Evolutionary conservation across 2,329 filamentous ascomycete species (phyloP), one percentile per base, ranked within the genome.

Genomic region (Capronia coronata): DNA sequence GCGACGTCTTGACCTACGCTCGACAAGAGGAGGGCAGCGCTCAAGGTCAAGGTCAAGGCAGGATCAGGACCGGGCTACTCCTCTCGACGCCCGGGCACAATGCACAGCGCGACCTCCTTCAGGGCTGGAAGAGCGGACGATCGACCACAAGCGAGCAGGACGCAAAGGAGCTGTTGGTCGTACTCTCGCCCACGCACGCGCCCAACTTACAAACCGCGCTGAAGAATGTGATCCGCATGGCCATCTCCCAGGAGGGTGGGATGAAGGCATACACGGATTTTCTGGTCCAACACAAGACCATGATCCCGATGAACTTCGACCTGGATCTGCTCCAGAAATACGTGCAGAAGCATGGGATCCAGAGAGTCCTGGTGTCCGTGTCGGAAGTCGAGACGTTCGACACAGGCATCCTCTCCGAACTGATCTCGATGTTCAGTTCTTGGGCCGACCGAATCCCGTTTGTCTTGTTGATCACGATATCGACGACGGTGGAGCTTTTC

Each of bases 361-460:
- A 63, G 34, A 69, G 67, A 54, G 50, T 75, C 14, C 62, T 74
- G 6, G 55, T 75, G 14, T 69, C 66, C 11, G 65, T 75, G 27
- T 65, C 65, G 27, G 71, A 75, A 51, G 71, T 69, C 30, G 72
- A 75, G 57, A 69, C 70, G 2, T 74, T 73, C 55, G 71, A 75
- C 51, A 65, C 64, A 8, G 60, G 54, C 7, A 57, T 74, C n/a
- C 52, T 74, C 34, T 67, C 65, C 13, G 72, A 75, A 53, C 59
- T 75, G 16, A 61, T 75, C 22, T 69, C 67, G 19, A 56, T 73
- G 18, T 59, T 75, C 52, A 77, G 75, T 54, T 77, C 74, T 14
- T 83, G 80, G 80, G 67, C 73, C 39, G 75, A 81, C 59, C 76
- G 80, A 22, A 76, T 83, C 45, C 78, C 78, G 0, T 77, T 83